These are phyloP conservation scores for Amorphotheca resinae DNA, from an alignment of 495 filamentous ascomycete species.

Conservation along the genomic window DNA sequence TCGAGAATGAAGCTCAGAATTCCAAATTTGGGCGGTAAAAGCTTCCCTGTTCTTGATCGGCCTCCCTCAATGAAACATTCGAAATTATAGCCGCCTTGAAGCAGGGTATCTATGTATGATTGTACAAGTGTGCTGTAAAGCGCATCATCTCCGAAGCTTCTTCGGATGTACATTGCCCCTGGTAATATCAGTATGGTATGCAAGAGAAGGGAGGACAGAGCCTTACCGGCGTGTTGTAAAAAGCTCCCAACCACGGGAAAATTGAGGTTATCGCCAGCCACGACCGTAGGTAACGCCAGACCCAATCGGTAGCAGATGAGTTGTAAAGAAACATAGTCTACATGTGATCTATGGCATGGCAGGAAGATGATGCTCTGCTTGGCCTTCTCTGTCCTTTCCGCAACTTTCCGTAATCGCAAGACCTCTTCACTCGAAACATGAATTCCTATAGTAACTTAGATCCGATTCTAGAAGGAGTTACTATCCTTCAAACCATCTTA, in stretches of 20 bases:
- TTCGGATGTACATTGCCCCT: constrained; percentile 92
- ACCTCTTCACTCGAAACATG: constrained; percentile 95
- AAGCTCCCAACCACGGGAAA: constrained; percentile 83
- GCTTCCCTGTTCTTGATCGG: constrained; percentile 82
- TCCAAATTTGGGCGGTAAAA: constrained; percentile 90
- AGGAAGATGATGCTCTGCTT: constrained; percentile 95
- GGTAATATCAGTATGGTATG: background rate
- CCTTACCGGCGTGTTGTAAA: constrained; percentile 75
- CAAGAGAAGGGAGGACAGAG: background rate
- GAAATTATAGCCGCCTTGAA: constrained; percentile 84
- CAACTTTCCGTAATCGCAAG: constrained; percentile 63
- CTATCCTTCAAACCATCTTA: constrained; percentile 16
- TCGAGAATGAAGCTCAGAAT: constrained; percentile 88
- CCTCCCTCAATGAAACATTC: constrained; percentile 97
- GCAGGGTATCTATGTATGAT: constrained; percentile 84
- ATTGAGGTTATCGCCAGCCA: constrained; percentile 92
- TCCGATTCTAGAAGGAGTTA: no score
- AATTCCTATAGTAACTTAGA: constrained; percentile 42
- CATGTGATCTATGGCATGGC: constrained; percentile 86
- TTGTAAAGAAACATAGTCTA: constrained; percentile 91
- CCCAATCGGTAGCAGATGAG: constrained; percentile 90
- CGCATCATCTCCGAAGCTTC: constrained; percentile 84
- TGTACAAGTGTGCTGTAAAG: constrained; percentile 87
- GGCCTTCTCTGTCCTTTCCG: constrained; percentile 65
- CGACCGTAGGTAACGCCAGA: constrained; percentile 78